These are phyloP conservation scores for Fusarium luffae DNA, from an alignment of 2,329 filamentous ascomycete species.

Conservation along the genomic window DNA sequence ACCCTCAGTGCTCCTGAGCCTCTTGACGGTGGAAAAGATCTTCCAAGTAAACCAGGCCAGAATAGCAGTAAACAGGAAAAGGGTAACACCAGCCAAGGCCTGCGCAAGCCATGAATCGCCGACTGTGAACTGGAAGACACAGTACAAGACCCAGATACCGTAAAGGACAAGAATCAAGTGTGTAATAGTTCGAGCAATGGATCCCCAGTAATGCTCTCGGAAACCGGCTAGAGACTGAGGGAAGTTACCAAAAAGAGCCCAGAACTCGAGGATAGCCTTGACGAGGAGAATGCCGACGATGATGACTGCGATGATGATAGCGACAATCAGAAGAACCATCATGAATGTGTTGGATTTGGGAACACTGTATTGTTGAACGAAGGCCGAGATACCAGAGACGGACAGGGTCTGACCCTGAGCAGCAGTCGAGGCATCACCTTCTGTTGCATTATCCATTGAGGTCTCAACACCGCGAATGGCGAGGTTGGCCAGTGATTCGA, in stretches of 20 bases:
- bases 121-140: constrained; percentile 92
- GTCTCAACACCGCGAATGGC: constrained; percentile 64
- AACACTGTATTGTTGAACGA: constrained; percentile 84
- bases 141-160: constrained; percentile 95
- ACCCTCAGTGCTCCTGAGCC: constrained; percentile 80
- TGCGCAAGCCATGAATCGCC: constrained; percentile 97
- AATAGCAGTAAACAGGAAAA: constrained; percentile 81
- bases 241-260: constrained; percentile 90
- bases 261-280: constrained; percentile 90
- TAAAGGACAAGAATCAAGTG: constrained; percentile 92
- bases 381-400: constrained; percentile 83
- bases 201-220: constrained; percentile 95
- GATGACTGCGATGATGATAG: constrained; percentile 85
- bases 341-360: constrained; percentile 94
- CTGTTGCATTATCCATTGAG: constrained; percentile 53
- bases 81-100: constrained; percentile 81
- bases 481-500: constrained; percentile 64
- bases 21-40: constrained; percentile 80
- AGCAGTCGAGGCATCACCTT: constrained; percentile 39
- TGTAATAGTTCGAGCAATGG: constrained; percentile 88
- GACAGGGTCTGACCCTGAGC: constrained; percentile 55
- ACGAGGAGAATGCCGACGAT: constrained; percentile 87
- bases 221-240: constrained; percentile 83
- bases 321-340: constrained; percentile 90
- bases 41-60: constrained; percentile 86